These are phyloP conservation scores for Stephania japonica DNA, from an alignment of 164 flowering plant genomes.

Conservation along the genomic window DNA sequence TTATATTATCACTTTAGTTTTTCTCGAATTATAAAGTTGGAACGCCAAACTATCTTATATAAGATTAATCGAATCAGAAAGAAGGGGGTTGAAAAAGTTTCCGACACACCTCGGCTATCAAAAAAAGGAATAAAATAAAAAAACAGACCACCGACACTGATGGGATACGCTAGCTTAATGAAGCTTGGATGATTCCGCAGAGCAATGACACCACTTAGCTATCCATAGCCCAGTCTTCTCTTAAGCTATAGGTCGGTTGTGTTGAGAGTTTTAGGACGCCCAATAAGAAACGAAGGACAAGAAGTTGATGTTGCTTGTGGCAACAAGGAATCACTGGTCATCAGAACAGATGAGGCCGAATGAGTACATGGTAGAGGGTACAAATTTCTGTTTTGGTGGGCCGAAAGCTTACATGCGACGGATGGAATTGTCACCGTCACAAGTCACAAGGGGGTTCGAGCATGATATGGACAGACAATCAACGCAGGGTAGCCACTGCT, in stretches of 20 bases:
- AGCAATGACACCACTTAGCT: background rate
- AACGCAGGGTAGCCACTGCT: background rate
- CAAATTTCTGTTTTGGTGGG: background rate
- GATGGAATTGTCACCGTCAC: background rate
- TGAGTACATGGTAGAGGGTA: background rate
- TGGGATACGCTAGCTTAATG: too few relatives aligned
- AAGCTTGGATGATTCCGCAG: too few relatives aligned
- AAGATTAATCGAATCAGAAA: too few relatives aligned
- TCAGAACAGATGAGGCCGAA: background rate
- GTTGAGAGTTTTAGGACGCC: too few relatives aligned
- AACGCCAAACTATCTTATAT: too few relatives aligned
- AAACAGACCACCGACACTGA: too few relatives aligned
- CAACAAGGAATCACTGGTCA: background rate
- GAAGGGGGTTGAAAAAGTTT: too few relatives aligned
- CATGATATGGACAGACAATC: background rate
- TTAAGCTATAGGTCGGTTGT: too few relatives aligned
- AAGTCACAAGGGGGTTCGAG: background rate
- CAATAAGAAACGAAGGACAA: background rate
- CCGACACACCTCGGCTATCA: too few relatives aligned
- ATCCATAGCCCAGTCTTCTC: background rate
- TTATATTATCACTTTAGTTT: too few relatives aligned
- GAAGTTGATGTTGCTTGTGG: background rate
- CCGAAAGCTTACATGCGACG: constrained; percentile 1
- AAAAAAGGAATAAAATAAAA: too few relatives aligned
- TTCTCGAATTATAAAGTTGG: background rate